A percentile compares a stretch with the other conserved stretches of the same genome.
phyloP scores from a whole-genome alignment of 2,329 filamentous ascomycete genomes.

The Monosporascus cannonballus region DNA sequence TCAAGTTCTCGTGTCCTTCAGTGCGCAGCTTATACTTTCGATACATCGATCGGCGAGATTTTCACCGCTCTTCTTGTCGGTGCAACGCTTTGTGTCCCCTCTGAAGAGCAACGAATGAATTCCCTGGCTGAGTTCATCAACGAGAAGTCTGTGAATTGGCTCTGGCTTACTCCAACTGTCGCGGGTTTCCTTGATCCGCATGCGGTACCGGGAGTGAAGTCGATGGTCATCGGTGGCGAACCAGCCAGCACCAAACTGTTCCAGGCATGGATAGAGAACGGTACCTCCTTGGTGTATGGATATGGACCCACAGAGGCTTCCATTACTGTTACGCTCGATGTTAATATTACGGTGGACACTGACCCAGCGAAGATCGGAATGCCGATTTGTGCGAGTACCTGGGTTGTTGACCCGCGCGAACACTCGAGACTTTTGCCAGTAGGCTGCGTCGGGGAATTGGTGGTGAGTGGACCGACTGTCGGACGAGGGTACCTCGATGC shows the following conservation, averaged over 20 bases:
- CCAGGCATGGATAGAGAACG: conserved; percentile 11
- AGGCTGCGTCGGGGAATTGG: too few relatives aligned
- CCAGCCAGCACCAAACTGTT: conserved; percentile 11
- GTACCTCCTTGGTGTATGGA: conserved; percentile 15
- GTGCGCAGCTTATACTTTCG: conserved; percentile 13
- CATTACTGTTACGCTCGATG: conserved; percentile 8
- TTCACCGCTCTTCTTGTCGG: conserved; percentile 14
- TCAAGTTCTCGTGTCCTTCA: conserved; percentile 12
- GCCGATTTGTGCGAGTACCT: too few relatives aligned
- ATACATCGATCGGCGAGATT: conserved; percentile 14
- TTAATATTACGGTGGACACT: background rate
- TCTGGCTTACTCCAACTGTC: conserved; percentile 18
- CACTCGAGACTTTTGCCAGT: too few relatives aligned
- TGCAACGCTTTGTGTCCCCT: conserved; percentile 17
- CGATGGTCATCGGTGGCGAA: conserved; percentile 19
- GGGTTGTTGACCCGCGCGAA: too few relatives aligned
- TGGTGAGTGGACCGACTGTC: too few relatives aligned
- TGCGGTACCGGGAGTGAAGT: conserved; percentile 16
- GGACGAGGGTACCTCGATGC: too few relatives aligned
- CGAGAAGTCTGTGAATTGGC: conserved; percentile 12
- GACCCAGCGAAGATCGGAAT: conserved; percentile 4
- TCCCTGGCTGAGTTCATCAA: conserved; percentile 12
- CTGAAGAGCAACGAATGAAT: conserved; percentile 7
- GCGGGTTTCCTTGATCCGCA: conserved; percentile 14
- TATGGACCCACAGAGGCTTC: conserved; percentile 18